Evolutionary conservation across 139 green algal species (phyloP).

Genomic region (Klebsormidium nitens): DNA sequence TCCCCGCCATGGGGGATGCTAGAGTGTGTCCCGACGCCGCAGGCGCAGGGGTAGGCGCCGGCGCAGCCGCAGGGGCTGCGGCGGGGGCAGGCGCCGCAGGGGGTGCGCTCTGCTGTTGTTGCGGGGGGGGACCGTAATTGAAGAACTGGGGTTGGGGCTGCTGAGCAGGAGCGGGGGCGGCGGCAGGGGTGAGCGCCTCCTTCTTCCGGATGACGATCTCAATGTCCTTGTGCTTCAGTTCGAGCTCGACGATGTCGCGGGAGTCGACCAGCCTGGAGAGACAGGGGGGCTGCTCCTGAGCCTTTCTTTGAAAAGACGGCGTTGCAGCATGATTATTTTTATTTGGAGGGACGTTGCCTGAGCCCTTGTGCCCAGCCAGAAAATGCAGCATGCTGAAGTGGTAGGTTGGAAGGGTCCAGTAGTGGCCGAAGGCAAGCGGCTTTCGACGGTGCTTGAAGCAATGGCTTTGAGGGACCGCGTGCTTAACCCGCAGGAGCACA

Average conservation of each 20-base stretch:
- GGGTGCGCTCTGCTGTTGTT: constrained; percentile 7
- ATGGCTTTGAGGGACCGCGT: no score
- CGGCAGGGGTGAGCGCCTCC: constrained; percentile 31
- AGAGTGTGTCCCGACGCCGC: neutral
- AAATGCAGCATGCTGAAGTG: neutral
- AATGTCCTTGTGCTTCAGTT: constrained; percentile 88
- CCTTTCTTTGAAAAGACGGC: neutral
- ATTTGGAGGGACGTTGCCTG: no score
- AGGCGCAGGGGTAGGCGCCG: constrained; percentile 43
- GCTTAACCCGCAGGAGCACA: no score
- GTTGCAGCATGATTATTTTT: no score
- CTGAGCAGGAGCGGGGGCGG: constrained; percentile 33
- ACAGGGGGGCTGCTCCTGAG: neutral
- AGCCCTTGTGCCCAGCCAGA: no score
- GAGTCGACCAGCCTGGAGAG: constrained; percentile 74
- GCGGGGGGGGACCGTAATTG: neutral
- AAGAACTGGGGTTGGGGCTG: constrained; percentile 6
- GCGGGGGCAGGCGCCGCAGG: constrained; percentile 48
- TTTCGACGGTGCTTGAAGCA: neutral
- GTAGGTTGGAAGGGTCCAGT: neutral
- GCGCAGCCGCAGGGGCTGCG: constrained; percentile 48
- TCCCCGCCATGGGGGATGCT: constrained; percentile 69
- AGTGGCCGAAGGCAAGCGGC: neutral
- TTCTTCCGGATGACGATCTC: constrained; percentile 64
- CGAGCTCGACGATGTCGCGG: constrained; percentile 93